phyloP scores from a whole-genome alignment of 257 asterid species.

The Penstemon barbatus region DNA sequence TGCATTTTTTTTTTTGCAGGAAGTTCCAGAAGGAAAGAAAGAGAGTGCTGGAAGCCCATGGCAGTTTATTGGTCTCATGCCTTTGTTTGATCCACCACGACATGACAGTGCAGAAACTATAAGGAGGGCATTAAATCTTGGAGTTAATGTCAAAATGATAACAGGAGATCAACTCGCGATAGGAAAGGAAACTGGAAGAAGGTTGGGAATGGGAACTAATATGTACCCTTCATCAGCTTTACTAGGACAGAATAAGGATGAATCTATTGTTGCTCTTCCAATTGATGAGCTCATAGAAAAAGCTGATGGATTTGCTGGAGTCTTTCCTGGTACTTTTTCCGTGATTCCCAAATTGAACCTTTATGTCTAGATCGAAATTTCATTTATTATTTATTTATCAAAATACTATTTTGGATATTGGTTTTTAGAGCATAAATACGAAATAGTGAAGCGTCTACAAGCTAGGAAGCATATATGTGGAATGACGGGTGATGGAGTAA shows the following conservation, averaged over 20 bases:
- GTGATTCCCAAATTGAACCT: slow-evolving; percentile 8
- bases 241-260: slow-evolving; percentile 93
- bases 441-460: slow-evolving; percentile 95
- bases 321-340: slow-evolving; percentile 73
- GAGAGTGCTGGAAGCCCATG: slow-evolving; percentile 92
- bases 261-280: slow-evolving; percentile 91
- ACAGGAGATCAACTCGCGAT: slow-evolving; percentile 98
- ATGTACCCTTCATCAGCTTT: slow-evolving; percentile 98
- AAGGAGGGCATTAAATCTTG: slow-evolving; percentile 81
- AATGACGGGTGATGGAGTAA: slow-evolving; percentile 99
- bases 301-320: slow-evolving; percentile 99
- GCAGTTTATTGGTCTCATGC: slow-evolving; percentile 90
- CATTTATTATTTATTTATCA: slow-evolving; percentile 1
- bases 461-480: slow-evolving; percentile 98
- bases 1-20: slow-evolving; percentile 44
- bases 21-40: slow-evolving; percentile 80
- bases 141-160: slow-evolving; percentile 93
- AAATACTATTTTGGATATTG: slow-evolving; percentile 19
- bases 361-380: not conserved
- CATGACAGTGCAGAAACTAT: slow-evolving; percentile 96
- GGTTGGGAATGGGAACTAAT: slow-evolving; percentile 98
- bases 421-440: slow-evolving; percentile 85
- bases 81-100: slow-evolving; percentile 94
- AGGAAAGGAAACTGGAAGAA: slow-evolving; percentile 95
- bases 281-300: slow-evolving; percentile 93